Evolutionary conservation across 495 filamentous ascomycete species (phyloP), one percentile per base, ranked within the genome.

Genomic region (Cryomyces antarcticus): DNA sequence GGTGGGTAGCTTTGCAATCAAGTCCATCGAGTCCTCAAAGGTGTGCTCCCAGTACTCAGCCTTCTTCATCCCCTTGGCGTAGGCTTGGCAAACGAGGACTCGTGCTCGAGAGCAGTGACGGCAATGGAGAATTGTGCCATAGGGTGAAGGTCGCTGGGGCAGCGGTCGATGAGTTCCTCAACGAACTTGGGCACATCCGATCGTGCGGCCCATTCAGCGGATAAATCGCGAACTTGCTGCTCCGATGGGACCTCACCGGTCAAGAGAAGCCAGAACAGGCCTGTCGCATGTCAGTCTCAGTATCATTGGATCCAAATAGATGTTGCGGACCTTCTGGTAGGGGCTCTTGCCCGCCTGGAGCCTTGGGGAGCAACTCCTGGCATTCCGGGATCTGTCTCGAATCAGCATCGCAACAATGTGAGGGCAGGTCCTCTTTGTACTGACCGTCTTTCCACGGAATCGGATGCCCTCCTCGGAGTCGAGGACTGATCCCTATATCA

Each of bases 41-140:
- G 89, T 94, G 72, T 96, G 84, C 65, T 74, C 75, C 89, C 89
- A 97, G 81, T 97, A 97, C 50, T 96, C 83, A 63, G 80, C 81
- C 78, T 97, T 97, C 73, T 84, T 87, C 57, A 97, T 80, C 59
- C 89, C 89, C 73, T 89, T 93, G 53, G 86, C 88, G 56, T 97
- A 97, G 54, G 88, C 88, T 93, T 93, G 55, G 92, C 75, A 64
- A 97, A 97, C 42, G 82, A 73, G 41, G 89, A 96, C 66, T 92
- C 89, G 62, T 92, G 85, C 75, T 97, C 92, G 51, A 97, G 83
- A 58, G 89, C 89, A 52, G 80, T 94, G 53, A 97, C 86, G 52
- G 92, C 89, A 53, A 96, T 66, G 33, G 92, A 95, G 74, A 97
- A 93, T 72, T 97, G 89, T 41, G 92, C 86, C 89, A 97, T 97